Conservation (phyloP, 768 basidiomycete genomes). For the Strobilomyces confusus region DNA sequence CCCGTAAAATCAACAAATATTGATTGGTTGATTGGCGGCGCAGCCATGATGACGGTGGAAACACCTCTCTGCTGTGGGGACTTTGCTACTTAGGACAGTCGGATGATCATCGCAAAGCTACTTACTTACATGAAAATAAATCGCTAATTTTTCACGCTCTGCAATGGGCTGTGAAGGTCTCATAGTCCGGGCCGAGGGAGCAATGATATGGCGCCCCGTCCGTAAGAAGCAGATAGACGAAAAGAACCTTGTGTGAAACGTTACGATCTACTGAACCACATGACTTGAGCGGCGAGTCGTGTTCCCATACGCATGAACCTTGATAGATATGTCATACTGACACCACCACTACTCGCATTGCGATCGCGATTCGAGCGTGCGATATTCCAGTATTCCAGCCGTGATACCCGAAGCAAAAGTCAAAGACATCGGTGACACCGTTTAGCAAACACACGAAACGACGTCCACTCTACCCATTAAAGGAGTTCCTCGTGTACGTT, state of each 20-base stretch:
- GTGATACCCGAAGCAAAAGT: background rate
- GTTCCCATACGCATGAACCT: background rate
- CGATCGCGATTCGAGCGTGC: background rate
- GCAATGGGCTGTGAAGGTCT: too few relatives aligned
- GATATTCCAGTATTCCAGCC: background rate
- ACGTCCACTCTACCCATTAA: conserved; percentile 6
- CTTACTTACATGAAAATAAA: background rate
- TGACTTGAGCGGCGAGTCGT: background rate
- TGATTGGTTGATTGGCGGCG: background rate
- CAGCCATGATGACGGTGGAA: background rate
- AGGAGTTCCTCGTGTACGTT: conserved; percentile 52
- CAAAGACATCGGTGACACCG: background rate
- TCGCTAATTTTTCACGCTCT: too few relatives aligned
- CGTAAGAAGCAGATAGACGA: background rate
- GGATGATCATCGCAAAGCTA: background rate
- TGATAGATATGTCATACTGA: background rate
- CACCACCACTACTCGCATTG: background rate
- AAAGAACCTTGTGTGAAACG: background rate
- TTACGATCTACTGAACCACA: background rate
- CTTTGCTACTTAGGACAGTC: background rate
- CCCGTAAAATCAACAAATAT: conserved; percentile 1
- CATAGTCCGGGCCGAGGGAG: background rate
- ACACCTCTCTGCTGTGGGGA: background rate
- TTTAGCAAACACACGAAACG: background rate
- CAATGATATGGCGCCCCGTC: background rate